Conservation (phyloP, 768 basidiomycete genomes). For the Melanogaster broomeanus region DNA sequence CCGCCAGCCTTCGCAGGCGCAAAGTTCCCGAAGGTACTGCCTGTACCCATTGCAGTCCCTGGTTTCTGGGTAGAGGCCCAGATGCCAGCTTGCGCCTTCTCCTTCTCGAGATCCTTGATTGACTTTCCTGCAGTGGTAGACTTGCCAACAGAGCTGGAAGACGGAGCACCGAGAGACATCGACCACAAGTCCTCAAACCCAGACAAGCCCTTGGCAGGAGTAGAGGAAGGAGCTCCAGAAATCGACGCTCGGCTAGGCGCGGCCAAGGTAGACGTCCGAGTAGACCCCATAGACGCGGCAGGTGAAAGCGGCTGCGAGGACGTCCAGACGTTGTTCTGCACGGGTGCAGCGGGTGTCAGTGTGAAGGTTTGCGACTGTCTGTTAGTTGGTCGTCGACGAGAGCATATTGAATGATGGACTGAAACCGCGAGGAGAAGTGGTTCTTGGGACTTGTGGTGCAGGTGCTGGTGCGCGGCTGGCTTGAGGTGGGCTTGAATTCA, state of each 20-base stretch:
- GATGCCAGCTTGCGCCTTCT: constrained; percentile 78
- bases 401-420: constrained; percentile 22
- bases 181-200: constrained; percentile 92
- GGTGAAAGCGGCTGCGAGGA: constrained; percentile 32
- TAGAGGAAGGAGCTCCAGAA: constrained; percentile 19
- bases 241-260: constrained; percentile 14
- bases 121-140: constrained; percentile 57
- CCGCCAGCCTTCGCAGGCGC: constrained; percentile 23
- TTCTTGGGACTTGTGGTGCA: constrained; percentile 12
- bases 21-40: constrained; percentile 36
- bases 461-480: constrained; percentile 15
- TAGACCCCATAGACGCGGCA: constrained; percentile 7
- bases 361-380: constrained; percentile 22
- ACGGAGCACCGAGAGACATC: constrained; percentile 63
- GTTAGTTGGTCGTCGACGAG: constrained; percentile 27
- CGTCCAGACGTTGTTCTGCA: constrained; percentile 24
- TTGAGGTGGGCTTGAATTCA: constrained; percentile 37
- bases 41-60: constrained; percentile 6
- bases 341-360: constrained; percentile 14
- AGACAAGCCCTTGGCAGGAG: constrained; percentile 41
- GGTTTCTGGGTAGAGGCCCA: constrained; percentile 55
- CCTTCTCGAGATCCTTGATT: constrained; percentile 87
- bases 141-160: constrained; percentile 33
- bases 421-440: constrained; percentile 28
- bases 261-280: constrained; percentile 9